phyloP scores from a whole-genome alignment of 2,329 filamentous ascomycete genomes.

The Fusarium burgessii region DNA sequence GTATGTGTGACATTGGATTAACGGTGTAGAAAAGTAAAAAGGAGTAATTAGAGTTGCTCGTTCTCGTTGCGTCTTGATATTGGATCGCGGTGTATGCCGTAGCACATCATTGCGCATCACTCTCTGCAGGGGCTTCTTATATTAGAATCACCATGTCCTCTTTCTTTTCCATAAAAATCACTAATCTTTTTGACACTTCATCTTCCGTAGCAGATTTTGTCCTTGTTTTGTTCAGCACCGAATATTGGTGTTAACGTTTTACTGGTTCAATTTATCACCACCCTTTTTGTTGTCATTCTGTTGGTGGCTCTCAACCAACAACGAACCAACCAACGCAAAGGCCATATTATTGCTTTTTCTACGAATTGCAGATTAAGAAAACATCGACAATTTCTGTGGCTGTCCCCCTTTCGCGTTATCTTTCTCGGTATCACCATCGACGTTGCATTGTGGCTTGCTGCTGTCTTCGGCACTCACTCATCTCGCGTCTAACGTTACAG shows the following conservation, averaged over 20 bases:
- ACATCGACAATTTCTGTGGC: neutral
- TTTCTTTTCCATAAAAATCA: neutral
- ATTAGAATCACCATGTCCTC: slow-evolving; percentile 2
- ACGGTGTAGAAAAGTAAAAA: neutral
- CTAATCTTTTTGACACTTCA: neutral
- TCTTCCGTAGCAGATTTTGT: neutral
- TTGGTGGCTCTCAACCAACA: slow-evolving; percentile 11
- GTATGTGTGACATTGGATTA: slow-evolving; percentile 1
- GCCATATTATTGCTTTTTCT: neutral
- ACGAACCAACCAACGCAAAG: neutral
- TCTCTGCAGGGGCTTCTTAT: slow-evolving; percentile 4
- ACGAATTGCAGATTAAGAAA: neutral
- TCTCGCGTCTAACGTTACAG: slow-evolving; percentile 21
- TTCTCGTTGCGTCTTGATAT: neutral
- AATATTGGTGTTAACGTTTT: neutral
- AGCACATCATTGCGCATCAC: slow-evolving; percentile 3
- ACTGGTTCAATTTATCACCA: neutral
- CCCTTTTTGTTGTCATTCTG: neutral
- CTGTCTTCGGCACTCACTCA: neutral
- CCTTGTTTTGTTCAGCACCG: neutral
- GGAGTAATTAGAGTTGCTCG: slow-evolving; percentile 27
- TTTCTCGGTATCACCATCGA: slow-evolving; percentile 1
- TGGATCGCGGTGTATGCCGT: slow-evolving; percentile 11
- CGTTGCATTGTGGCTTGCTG: slow-evolving; percentile 31
- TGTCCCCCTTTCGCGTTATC: neutral